Base-by-base conservation (phyloP, 805 yeast genomes). In the Kazachstania kunashirensis region DNA sequence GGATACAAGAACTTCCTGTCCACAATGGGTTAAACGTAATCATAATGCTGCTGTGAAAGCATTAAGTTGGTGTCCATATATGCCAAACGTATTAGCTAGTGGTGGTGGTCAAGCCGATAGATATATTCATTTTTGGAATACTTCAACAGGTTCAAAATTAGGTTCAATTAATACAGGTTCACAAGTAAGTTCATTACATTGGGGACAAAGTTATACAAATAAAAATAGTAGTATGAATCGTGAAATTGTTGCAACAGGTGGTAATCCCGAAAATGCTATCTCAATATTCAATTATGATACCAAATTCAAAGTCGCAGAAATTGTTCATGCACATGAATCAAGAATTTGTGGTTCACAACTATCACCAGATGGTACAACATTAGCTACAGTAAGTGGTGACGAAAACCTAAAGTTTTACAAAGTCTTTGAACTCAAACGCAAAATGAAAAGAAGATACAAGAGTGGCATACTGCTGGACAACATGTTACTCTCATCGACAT, bases 11-110 rank as follows among this genome's bases (percentile, higher is more conserved):
- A 67, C 76, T 1, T 60, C 70, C 0, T 53, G 64, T 18, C 95
- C 97, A 2, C 71, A 77, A 44, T 84, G 79, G 56, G 67, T 79
- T 11, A 84, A 86, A 55, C 72, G 79, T 13, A 74, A 76, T 37
- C 98, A 89, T 61, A 79, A 74, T 21, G 96, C 97, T 0, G 97
- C 97, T 0, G 95, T 89, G 5, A 92, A 92, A 61, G 96, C 97
- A 2, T 59, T 92, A 33, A 77, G 89, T 7, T 89, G 96, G 96
- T 82, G 94, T 54, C 97, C 97, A 2, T 80, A 80, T 56, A 89
- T 84, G 48, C 65, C 64, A 21, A 79, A 82, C 42, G 61, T 88
- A 37, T 67, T 89, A 36, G 96, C 96, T n/a, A 81, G 96, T 3
- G 98, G 97, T 6, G 98, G 98, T 36, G 98, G 98, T 12, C 80